phyloP scores from a whole-genome alignment of 345 rosid genomes.

The Eucalyptus paniculata region DNA sequence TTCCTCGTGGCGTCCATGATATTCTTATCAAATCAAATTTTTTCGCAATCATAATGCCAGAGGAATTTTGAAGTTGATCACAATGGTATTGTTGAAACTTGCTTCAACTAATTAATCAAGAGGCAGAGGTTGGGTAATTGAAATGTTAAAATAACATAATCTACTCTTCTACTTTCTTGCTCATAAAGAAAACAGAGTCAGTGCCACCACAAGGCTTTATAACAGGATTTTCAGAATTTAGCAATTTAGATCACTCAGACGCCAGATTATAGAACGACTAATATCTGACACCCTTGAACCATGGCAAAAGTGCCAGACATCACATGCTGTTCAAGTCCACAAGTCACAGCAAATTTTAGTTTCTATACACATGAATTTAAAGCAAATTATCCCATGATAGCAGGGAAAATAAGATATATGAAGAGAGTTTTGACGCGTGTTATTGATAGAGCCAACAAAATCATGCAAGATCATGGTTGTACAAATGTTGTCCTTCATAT shows the following conservation, averaged over 20 bases:
- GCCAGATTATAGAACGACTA: not conserved
- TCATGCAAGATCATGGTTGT: not conserved
- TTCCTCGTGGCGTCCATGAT: slow-evolving; percentile 72
- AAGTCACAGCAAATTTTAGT: not conserved
- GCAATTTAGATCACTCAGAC: no score
- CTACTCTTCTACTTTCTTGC: not conserved
- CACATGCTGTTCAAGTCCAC: not conserved
- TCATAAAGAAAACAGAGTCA: not conserved
- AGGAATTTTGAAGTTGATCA: no score
- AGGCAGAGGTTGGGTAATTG: not conserved
- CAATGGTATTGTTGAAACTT: no score
- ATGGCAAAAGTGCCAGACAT: not conserved
- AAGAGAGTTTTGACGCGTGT: not conserved
- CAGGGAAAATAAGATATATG: not conserved
- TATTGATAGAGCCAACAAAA: not conserved
- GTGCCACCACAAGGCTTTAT: not conserved
- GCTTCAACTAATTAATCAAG: not conserved
- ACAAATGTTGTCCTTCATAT: not conserved
- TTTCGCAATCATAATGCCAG: no score
- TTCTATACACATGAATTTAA: not conserved
- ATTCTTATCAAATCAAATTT: slow-evolving; percentile 67
- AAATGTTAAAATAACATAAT: not conserved
- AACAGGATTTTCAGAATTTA: not conserved
- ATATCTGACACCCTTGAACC: not conserved
- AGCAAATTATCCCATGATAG: not conserved